These are phyloP conservation scores for Leccinum pachyderme DNA, from an alignment of 1,284 basidiomycete genomes.

Conservation along the genomic window DNA sequence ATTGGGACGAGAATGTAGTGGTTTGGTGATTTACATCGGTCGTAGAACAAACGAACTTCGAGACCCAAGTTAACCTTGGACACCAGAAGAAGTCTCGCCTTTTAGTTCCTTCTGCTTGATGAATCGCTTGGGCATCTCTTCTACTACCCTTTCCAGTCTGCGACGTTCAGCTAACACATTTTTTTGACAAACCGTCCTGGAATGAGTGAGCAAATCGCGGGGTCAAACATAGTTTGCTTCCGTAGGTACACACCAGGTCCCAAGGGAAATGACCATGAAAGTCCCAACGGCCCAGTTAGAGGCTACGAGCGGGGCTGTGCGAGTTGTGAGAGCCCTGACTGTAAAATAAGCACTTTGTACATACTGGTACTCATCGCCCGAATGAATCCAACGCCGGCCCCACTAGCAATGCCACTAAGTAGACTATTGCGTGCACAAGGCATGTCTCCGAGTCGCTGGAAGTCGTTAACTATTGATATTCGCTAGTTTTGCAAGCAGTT, in stretches of 20 bases:
- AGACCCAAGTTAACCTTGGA: neutral
- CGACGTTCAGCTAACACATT: constrained; percentile 53
- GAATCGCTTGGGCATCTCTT: constrained; percentile 56
- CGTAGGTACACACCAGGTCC: constrained; percentile 43
- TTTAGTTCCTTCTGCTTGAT: constrained; percentile 43
- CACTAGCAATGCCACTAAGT: constrained; percentile 53
- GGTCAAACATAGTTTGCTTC: neutral
- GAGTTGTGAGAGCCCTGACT: constrained; percentile 8
- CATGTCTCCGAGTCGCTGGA: constrained; percentile 50
- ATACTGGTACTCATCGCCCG: constrained; percentile 53
- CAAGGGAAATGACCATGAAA: constrained; percentile 50
- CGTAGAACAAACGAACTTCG: neutral
- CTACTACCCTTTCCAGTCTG: constrained; percentile 55
- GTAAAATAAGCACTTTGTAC: constrained; percentile 16
- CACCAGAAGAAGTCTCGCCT: constrained; percentile 19
- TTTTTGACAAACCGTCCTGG: constrained; percentile 63
- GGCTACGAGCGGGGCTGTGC: constrained; percentile 43
- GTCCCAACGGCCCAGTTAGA: constrained; percentile 58
- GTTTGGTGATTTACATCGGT: constrained; percentile 23
- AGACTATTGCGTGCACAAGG: constrained; percentile 60
- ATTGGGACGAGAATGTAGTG: constrained; percentile 55
- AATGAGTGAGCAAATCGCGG: constrained; percentile 5
- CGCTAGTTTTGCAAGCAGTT: constrained; percentile 41
- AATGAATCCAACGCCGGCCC: constrained; percentile 54
- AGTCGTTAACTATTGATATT: constrained; percentile 43